Conservation (phyloP, 2,329 filamentous ascomycete genomes). For the Colletotrichum higginsianum region DNA sequence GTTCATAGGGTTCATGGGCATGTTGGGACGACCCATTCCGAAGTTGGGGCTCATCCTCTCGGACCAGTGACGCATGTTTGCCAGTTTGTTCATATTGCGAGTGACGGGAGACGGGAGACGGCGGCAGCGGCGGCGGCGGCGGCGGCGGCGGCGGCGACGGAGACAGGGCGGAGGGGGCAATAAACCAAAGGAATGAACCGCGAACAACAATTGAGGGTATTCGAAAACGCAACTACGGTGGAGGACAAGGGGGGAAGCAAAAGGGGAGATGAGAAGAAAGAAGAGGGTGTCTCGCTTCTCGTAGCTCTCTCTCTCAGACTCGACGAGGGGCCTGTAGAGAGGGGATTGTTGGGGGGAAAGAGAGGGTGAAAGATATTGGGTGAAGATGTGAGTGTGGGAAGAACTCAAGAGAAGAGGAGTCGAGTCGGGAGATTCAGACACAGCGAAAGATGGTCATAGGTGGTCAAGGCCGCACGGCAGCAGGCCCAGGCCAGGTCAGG, state of each 20-base stretch:
- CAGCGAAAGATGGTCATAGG: constrained; percentile 38
- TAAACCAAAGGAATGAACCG: constrained; percentile 37
- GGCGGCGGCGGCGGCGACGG: constrained; percentile 45
- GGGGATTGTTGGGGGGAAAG: constrained; percentile 28
- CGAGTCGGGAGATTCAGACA: constrained; percentile 34
- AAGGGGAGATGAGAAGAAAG: constrained; percentile 43
- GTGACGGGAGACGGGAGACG: constrained; percentile 46
- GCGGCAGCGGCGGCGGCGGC: constrained; percentile 42
- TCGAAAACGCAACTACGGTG: constrained; percentile 43
- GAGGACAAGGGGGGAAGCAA: constrained; percentile 41
- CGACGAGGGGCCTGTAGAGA: constrained; percentile 39
- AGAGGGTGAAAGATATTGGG: constrained; percentile 20
- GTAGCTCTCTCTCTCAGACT: constrained; percentile 41
- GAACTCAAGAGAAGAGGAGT: constrained; percentile 43
- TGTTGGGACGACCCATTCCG: constrained; percentile 72
- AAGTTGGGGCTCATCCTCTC: constrained; percentile 79
- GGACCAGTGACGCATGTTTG: constrained; percentile 81
- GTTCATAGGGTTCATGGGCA: constrained; percentile 70
- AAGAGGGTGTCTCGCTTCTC: constrained; percentile 42
- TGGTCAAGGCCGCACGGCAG: constrained; percentile 37
- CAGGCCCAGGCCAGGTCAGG: constrained; percentile 36
- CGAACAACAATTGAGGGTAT: constrained; percentile 35
- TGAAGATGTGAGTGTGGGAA: constrained; percentile 36
- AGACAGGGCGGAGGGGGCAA: constrained; percentile 46
- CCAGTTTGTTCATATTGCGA: constrained; percentile 77